Conservation (phyloP, 2,329 filamentous ascomycete genomes). For the Diplodia seriata region DNA sequence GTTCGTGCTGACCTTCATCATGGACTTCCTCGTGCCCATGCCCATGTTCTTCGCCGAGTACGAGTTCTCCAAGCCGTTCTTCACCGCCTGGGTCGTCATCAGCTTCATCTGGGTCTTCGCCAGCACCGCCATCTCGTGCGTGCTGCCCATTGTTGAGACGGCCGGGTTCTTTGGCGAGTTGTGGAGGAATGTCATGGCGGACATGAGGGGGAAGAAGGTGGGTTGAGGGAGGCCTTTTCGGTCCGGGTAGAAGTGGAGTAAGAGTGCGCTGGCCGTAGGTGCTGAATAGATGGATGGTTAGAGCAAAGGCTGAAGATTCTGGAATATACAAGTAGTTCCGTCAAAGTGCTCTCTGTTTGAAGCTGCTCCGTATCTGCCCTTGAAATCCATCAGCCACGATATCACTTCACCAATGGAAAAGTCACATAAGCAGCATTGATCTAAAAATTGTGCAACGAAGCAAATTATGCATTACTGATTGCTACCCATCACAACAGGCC, state of each 20-base stretch:
- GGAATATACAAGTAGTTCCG: no score
- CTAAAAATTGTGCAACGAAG: not conserved
- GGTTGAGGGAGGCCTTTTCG: not conserved
- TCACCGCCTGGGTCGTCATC: conserved; percentile 52
- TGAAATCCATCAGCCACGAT: not conserved
- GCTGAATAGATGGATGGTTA: not conserved
- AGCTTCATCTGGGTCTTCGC: conserved; percentile 54
- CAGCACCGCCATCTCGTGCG: conserved; percentile 49
- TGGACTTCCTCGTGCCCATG: conserved; percentile 52
- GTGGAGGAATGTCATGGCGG: conserved; percentile 34
- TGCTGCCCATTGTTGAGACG: conserved; percentile 54
- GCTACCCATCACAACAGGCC: not conserved
- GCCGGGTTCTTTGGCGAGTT: conserved; percentile 42
- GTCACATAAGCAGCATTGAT: not conserved
- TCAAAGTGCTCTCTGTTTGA: no score
- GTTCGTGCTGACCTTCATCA: conserved; percentile 48
- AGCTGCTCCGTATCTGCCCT: no score
- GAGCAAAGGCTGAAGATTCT: no score
- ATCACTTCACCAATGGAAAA: not conserved
- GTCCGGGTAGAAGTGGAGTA: no score
- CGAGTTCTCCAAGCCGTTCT: conserved; percentile 51
- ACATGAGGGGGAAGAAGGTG: conserved; percentile 29
- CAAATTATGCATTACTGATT: not conserved
- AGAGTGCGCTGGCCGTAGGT: not conserved
- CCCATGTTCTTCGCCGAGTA: conserved; percentile 53